These are phyloP conservation scores for Dorcoceras hygrometricum DNA, from an alignment of 257 asterid species.

Conservation along the genomic window DNA sequence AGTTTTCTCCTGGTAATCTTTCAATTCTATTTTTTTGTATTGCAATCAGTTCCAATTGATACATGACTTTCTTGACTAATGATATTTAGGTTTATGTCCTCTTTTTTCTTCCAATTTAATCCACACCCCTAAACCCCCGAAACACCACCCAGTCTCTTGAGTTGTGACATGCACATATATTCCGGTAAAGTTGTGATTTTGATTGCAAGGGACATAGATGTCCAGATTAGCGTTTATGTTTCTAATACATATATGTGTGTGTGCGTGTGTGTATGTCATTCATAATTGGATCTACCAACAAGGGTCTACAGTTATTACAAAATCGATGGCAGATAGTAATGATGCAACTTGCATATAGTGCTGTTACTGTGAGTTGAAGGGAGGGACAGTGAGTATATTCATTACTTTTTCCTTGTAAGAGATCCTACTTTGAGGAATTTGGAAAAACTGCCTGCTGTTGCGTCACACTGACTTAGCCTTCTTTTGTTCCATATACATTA, in stretches of 20 bases:
- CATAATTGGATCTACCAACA: background rate
- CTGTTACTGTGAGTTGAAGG: no score
- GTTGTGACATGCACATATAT: background rate
- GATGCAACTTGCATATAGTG: background rate
- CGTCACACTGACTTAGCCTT: background rate
- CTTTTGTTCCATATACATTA: conserved; percentile 20
- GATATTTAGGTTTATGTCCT: background rate
- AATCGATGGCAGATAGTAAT: background rate
- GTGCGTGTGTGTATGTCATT: no score
- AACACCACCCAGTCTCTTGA: background rate
- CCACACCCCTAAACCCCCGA: background rate
- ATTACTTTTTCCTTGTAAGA: no score
- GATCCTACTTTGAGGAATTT: no score
- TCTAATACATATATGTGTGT: background rate
- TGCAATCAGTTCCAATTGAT: background rate
- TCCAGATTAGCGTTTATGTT: background rate
- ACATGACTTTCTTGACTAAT: background rate
- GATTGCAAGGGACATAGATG: background rate
- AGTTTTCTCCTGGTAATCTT: conserved; percentile 39
- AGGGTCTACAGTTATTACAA: background rate
- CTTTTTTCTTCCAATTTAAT: background rate
- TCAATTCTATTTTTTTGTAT: background rate
- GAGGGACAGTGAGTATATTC: no score
- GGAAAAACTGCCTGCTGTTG: background rate
- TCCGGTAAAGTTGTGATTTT: background rate